Evolutionary conservation across 2,329 filamentous ascomycete genomes (phyloP).

Genomic region (Madurella fahalii): DNA sequence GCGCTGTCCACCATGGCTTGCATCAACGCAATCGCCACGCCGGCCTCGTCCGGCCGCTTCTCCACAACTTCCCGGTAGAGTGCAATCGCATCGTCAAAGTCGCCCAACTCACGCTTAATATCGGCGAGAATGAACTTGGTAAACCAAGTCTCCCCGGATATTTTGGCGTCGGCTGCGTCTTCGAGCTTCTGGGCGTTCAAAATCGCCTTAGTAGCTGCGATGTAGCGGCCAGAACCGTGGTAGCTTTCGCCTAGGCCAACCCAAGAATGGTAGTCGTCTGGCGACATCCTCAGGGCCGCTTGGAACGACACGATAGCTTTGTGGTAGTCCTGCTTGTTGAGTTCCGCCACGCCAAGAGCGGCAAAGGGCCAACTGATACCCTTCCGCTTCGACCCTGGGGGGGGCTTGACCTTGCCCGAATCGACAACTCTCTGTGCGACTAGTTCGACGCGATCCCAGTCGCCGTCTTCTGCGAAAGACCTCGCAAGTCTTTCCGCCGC

Average conservation of each 20-base stretch:
- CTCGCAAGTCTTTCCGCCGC: constrained; percentile 83
- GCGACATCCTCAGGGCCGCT: constrained; percentile 76
- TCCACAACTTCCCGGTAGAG: constrained; percentile 72
- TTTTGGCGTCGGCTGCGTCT: constrained; percentile 46
- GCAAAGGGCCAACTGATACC: constrained; percentile 95
- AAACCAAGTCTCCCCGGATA: constrained; percentile 78
- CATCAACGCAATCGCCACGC: constrained; percentile 80
- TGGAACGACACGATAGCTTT: constrained; percentile 91
- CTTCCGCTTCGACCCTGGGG: constrained; percentile 88
- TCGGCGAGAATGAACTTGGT: constrained; percentile 96
- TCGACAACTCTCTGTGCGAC: constrained; percentile 87
- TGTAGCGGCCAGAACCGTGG: constrained; percentile 85
- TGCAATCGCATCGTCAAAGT: constrained; percentile 75
- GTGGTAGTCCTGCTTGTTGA: constrained; percentile 88
- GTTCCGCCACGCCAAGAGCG: constrained; percentile 85
- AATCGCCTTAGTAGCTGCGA: constrained; percentile 91
- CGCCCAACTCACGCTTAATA: constrained; percentile 86
- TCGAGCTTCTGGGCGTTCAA: constrained; percentile 77
- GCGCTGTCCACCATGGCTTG: constrained; percentile 85
- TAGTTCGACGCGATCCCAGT: constrained; percentile 95
- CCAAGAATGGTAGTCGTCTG: constrained; percentile 90
- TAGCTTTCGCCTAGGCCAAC: constrained; percentile 97
- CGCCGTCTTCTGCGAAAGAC: constrained; percentile 81
- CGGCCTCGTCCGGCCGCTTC: constrained; percentile 69
- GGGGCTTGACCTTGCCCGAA: constrained; percentile 86